Percentiles rank a stretch among this genome's conserved stretches.
Evolutionary conservation across 2,329 filamentous ascomycete species (phyloP).

Genomic region (Penicillium sp.): DNA sequence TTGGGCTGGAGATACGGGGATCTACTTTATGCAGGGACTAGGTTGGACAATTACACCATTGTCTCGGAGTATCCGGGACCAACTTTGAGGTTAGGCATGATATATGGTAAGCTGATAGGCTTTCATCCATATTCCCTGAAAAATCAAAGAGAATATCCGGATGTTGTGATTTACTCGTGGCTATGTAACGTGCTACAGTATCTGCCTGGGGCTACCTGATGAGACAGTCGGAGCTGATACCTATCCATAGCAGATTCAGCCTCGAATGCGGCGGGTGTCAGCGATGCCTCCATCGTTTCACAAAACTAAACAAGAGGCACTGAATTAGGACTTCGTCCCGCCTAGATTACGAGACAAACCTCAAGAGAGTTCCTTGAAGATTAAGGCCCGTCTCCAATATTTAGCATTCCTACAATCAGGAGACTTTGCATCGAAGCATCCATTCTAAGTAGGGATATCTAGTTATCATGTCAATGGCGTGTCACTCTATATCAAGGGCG

Average conservation of each 20-base stretch:
- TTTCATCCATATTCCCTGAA: neutral
- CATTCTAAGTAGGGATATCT: slow-evolving; percentile 1
- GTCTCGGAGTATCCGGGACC: neutral
- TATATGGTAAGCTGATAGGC: neutral
- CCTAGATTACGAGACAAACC: neutral
- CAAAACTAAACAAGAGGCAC: neutral
- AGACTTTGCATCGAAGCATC: neutral
- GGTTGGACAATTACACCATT: neutral
- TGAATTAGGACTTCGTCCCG: neutral
- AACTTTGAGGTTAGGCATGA: neutral
- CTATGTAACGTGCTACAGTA: neutral
- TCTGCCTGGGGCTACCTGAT: neutral
- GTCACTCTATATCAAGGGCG: slow-evolving; percentile 4
- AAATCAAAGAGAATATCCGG: neutral
- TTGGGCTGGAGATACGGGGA: neutral
- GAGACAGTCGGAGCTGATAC: neutral
- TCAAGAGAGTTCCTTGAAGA: neutral
- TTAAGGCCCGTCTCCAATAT: neutral
- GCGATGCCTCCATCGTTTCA: neutral
- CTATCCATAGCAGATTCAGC: neutral
- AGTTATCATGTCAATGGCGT: neutral
- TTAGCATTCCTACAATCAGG: neutral
- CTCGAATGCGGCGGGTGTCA: neutral
- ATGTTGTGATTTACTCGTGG: neutral
- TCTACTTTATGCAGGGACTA: neutral